phyloP scores from a whole-genome alignment of 495 filamentous ascomycete genomes.

The Aspergillus baeticus region DNA sequence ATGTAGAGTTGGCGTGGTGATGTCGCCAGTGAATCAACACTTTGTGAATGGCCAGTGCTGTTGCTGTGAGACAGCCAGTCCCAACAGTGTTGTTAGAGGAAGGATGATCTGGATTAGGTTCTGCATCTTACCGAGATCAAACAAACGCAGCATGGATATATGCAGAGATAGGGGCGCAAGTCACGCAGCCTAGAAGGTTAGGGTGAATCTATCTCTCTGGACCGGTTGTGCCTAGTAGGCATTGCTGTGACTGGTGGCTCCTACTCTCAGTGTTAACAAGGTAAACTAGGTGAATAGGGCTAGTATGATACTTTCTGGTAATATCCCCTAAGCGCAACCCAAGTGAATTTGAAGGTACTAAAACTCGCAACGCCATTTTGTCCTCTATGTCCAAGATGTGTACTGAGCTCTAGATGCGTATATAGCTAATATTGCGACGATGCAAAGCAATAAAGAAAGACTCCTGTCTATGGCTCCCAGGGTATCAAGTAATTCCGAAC shows the following conservation, averaged over 20 bases:
- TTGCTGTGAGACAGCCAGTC: background rate
- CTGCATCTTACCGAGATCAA: background rate
- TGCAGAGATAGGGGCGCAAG: too few relatives aligned
- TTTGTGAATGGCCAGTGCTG: background rate
- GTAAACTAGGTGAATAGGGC: too few relatives aligned
- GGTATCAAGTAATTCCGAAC: constrained; percentile 30
- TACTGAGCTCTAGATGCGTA: constrained; percentile 17
- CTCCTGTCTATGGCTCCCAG: constrained; percentile 23
- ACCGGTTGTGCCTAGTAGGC: too few relatives aligned
- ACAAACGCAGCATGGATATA: too few relatives aligned
- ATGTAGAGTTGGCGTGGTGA: background rate
- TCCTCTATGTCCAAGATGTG: constrained; percentile 9
- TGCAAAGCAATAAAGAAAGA: constrained; percentile 7
- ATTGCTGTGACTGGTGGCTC: too few relatives aligned
- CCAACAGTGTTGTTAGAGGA: background rate
- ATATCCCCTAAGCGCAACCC: too few relatives aligned
- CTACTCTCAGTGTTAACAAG: too few relatives aligned
- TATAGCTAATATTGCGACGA: constrained; percentile 12
- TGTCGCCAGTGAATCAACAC: background rate
- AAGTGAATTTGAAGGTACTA: background rate
- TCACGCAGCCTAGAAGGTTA: too few relatives aligned
- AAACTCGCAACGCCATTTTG: background rate
- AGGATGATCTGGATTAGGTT: background rate
- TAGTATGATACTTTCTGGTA: too few relatives aligned
- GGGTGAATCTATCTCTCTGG: too few relatives aligned